phyloP scores from a whole-genome alignment of 495 filamentous ascomycete species.

The Aspergillus indologenus region DNA sequence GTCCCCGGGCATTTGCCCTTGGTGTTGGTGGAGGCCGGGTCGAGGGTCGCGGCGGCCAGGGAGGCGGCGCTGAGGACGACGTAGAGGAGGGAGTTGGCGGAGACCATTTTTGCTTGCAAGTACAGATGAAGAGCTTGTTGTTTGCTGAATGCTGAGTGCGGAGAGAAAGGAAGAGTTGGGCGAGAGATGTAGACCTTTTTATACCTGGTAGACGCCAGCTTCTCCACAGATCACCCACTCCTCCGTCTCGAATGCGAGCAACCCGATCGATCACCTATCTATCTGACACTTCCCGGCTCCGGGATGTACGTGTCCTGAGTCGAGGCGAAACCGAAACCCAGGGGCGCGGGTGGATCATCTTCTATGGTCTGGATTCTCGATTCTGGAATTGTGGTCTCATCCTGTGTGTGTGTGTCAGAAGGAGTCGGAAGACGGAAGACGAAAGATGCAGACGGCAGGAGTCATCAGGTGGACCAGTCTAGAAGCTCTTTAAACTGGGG shows the following conservation, averaged over 20 bases:
- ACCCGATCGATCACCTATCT: neutral
- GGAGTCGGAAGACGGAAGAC: neutral
- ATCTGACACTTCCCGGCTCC: neutral
- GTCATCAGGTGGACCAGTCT: too few species aligned
- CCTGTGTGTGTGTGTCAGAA: too few species aligned
- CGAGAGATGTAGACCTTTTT: neutral
- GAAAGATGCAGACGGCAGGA: too few species aligned
- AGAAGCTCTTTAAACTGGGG: neutral
- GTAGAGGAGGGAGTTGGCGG: conserved; percentile 15
- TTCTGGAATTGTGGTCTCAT: too few species aligned
- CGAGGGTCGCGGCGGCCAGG: conserved; percentile 25
- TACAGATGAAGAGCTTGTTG: neutral
- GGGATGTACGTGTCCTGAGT: neutral
- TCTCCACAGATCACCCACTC: neutral
- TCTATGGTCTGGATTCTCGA: neutral
- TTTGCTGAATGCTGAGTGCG: neutral
- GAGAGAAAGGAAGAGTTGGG: neutral
- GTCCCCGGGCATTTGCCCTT: conserved; percentile 29
- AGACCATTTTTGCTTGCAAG: conserved; percentile 17
- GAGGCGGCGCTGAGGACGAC: conserved; percentile 12
- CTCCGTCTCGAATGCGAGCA: neutral
- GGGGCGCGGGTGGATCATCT: neutral
- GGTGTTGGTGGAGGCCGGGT: conserved; percentile 30
- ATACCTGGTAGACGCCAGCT: neutral
- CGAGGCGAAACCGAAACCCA: neutral